Evolutionary conservation across 768 basidiomycete genomes (phyloP).

Genomic region (Candolleomyces eurysporus): DNA sequence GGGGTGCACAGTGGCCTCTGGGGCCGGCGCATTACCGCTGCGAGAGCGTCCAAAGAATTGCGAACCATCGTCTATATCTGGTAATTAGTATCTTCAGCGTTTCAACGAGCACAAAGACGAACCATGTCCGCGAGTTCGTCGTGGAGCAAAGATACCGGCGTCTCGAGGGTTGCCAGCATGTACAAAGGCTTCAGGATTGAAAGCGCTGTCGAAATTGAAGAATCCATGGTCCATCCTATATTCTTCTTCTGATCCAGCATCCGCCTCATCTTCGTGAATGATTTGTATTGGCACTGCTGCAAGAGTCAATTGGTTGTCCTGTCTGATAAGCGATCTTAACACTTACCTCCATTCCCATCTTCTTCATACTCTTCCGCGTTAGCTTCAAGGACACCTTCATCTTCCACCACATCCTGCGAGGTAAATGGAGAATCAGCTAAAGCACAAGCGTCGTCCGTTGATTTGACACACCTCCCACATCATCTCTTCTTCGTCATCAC

Average conservation of each 20-base stretch:
- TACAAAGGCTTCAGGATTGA: constrained; percentile 55
- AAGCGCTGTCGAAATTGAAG: constrained; percentile 46
- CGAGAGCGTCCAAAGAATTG: constrained; percentile 66
- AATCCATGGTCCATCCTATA: constrained; percentile 38
- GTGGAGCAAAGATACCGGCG: constrained; percentile 49
- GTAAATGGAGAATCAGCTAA: background rate
- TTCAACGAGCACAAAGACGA: constrained; percentile 18
- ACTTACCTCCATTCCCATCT: constrained; percentile 55
- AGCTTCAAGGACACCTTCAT: constrained; percentile 43
- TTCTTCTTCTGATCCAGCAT: constrained; percentile 66
- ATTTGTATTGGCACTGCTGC: constrained; percentile 47
- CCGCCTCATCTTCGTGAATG: constrained; percentile 61
- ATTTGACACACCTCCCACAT: constrained; percentile 32
- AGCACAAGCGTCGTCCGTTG: background rate
- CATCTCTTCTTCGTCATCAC: constrained; percentile 26
- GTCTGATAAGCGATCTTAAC: constrained; percentile 5
- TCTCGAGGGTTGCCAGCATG: constrained; percentile 41
- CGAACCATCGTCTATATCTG: constrained; percentile 47
- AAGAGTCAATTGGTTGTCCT: constrained; percentile 2
- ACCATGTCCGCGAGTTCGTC: constrained; percentile 54
- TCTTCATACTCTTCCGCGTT: constrained; percentile 57
- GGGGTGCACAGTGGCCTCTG: constrained; percentile 79
- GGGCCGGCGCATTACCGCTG: constrained; percentile 46
- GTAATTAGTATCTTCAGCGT: constrained; percentile 13
- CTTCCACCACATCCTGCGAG: constrained; percentile 49